Conservation (phyloP, 2,329 filamentous ascomycete species). For the Colletotrichum echinochloae region DNA sequence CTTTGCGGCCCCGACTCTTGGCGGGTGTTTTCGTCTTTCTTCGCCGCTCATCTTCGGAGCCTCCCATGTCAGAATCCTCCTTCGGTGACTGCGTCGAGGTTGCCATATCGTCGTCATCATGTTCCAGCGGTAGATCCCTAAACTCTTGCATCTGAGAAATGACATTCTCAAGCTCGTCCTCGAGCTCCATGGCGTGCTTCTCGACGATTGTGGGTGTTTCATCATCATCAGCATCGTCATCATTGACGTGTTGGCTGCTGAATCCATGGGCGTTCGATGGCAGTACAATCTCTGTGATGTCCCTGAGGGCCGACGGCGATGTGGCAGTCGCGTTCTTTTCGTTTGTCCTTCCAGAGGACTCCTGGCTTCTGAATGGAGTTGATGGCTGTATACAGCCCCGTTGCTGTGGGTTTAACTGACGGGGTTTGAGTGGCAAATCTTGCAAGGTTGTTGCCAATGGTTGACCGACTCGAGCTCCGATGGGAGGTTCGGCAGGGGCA, state of each 20-base stretch:
- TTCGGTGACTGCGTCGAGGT: slow-evolving; percentile 42
- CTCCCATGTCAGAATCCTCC: slow-evolving; percentile 25
- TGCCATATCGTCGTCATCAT: slow-evolving; percentile 59
- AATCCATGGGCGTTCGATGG: background rate
- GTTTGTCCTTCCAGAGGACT: slow-evolving; percentile 46
- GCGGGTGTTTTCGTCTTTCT: slow-evolving; percentile 45
- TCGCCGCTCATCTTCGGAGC: slow-evolving; percentile 46
- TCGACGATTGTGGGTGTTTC: background rate
- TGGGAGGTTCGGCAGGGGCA: slow-evolving; percentile 38
- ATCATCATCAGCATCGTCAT: background rate
- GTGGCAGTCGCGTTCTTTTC: background rate
- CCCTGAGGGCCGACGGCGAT: slow-evolving; percentile 1
- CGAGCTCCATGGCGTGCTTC: slow-evolving; percentile 6
- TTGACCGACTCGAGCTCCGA: slow-evolving; percentile 47
- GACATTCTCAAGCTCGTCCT: slow-evolving; percentile 71
- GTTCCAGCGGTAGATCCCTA: slow-evolving; percentile 68
- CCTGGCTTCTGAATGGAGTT: slow-evolving; percentile 53
- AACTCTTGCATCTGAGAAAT: slow-evolving; percentile 73
- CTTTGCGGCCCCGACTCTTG: slow-evolving; percentile 45
- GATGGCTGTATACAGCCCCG: slow-evolving; percentile 54
- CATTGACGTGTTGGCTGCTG: background rate
- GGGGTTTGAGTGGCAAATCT: slow-evolving; percentile 61
- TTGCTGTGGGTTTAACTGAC: slow-evolving; percentile 51
- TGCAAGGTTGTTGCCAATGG: background rate
- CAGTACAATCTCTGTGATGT: slow-evolving; percentile 7